phyloP scores from a whole-genome alignment of 257 asterid species.

The Petunia secreta region DNA sequence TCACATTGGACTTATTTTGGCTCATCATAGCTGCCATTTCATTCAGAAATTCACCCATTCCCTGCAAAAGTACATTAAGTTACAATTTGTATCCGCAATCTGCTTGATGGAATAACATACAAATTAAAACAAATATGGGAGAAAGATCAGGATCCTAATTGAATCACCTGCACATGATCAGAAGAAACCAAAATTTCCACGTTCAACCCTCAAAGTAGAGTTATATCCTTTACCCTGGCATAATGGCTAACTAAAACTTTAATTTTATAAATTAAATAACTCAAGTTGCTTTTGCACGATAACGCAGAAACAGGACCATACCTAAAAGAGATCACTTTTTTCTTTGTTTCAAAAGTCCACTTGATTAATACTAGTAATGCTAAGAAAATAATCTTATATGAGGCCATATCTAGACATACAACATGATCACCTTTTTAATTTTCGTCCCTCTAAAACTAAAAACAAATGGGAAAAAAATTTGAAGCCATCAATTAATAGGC shows the following conservation, averaged over 20 bases:
- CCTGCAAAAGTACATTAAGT: slow-evolving; percentile 51
- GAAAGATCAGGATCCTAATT: not conserved
- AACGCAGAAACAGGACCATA: no score
- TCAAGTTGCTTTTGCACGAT: no score
- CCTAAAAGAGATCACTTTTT: not conserved
- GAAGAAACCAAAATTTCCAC: not conserved
- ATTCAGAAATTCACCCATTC: slow-evolving; percentile 85
- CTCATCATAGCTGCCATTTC: slow-evolving; percentile 89
- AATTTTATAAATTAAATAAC: no score
- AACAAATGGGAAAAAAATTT: not conserved
- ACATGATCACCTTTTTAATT: not conserved
- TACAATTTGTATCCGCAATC: not conserved
- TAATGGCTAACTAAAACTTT: not conserved
- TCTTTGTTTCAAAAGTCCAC: not conserved
- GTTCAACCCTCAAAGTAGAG: not conserved
- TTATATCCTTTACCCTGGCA: not conserved
- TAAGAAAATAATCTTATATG: not conserved
- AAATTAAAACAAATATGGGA: not conserved
- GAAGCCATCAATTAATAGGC: not conserved
- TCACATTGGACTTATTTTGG: slow-evolving; percentile 60
- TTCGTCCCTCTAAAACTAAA: not conserved
- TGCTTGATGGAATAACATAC: not conserved
- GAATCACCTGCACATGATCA: not conserved
- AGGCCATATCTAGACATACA: not conserved
- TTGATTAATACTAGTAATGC: not conserved